Evolutionary conservation across 2,329 filamentous ascomycete genomes (phyloP).

Genomic region (Proliferodiscus dingleyae): DNA sequence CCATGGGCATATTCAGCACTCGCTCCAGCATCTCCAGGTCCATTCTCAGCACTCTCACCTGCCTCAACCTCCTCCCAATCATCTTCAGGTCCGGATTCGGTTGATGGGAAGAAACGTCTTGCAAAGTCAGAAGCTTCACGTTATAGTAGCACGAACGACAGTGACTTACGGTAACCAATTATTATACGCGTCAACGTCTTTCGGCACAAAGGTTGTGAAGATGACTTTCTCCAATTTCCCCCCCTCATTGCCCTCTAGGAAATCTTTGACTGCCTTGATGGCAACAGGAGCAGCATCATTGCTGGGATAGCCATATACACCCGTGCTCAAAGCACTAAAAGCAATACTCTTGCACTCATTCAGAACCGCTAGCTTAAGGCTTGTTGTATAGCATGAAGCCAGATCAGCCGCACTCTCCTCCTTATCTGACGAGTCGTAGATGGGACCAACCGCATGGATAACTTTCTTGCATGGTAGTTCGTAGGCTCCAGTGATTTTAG

Average conservation of each 20-base stretch:
- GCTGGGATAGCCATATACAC: conserved; percentile 83
- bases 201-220: conserved; percentile 77
- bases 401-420: conserved; percentile 45
- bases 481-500: conserved; percentile 79
- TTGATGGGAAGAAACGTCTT: conserved; percentile 46
- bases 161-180: conserved; percentile 64
- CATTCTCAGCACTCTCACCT: conserved; percentile 24
- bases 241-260: conserved; percentile 44
- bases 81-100: conserved; percentile 25
- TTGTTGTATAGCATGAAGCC: conserved; percentile 61
- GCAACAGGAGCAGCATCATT: conserved; percentile 68
- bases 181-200: conserved; percentile 73
- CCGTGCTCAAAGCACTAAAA: conserved; percentile 82
- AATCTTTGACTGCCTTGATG: conserved; percentile 51
- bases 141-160: not conserved
- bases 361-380: conserved; percentile 66
- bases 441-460: conserved; percentile 86
- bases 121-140: conserved; percentile 6
- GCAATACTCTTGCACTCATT: conserved; percentile 67
- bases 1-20: not conserved
- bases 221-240: conserved; percentile 64
- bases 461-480: conserved; percentile 70
- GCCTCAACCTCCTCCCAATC: conserved; percentile 27
- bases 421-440: conserved; percentile 51
- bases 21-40: conserved; percentile 11